Percentiles rank a stretch among this genome's conserved stretches.
phyloP scores from a whole-genome alignment of 2,329 filamentous ascomycete species.

The Sclerotiophoma versabilis region DNA sequence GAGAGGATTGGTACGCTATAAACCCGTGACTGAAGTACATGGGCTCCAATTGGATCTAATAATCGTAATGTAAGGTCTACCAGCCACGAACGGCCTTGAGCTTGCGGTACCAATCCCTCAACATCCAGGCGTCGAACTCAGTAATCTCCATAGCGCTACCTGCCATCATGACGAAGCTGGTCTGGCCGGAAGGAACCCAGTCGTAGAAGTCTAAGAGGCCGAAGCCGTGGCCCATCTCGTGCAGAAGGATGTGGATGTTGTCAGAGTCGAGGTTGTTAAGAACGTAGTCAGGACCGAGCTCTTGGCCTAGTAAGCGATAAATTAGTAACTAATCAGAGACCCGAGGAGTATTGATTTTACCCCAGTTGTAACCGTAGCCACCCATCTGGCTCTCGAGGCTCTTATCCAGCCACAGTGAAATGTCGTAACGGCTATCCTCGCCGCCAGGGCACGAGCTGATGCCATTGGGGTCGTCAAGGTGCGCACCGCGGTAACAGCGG shows the following conservation, averaged over 20 bases:
- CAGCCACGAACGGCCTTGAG: slow-evolving; percentile 30
- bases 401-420: slow-evolving; percentile 55
- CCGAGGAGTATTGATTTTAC: too few relatives aligned
- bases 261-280: slow-evolving; percentile 47
- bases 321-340: too few relatives aligned
- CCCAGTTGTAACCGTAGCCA: slow-evolving; percentile 53
- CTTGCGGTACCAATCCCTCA: slow-evolving; percentile 56
- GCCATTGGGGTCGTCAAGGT: slow-evolving; percentile 49
- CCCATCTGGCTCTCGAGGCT: slow-evolving; percentile 47
- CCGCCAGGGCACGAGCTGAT: slow-evolving; percentile 52
- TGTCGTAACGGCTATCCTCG: slow-evolving; percentile 49
- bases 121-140: slow-evolving; percentile 60
- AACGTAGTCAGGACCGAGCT: slow-evolving; percentile 55
- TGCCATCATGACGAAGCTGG: slow-evolving; percentile 57
- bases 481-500: slow-evolving; percentile 54
- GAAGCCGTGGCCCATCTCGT: slow-evolving; percentile 55
- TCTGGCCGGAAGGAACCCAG: slow-evolving; percentile 53
- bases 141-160: slow-evolving; percentile 53
- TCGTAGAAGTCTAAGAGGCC: slow-evolving; percentile 53
- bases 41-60: too few relatives aligned
- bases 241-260: slow-evolving; percentile 55
- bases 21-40: not conserved
- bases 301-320: slow-evolving; percentile 47
- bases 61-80: too few relatives aligned
- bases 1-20: not conserved